Evolutionary conservation across 148 eudicot genomes (phyloP).

Genomic region (Euryodendron excelsum): DNA sequence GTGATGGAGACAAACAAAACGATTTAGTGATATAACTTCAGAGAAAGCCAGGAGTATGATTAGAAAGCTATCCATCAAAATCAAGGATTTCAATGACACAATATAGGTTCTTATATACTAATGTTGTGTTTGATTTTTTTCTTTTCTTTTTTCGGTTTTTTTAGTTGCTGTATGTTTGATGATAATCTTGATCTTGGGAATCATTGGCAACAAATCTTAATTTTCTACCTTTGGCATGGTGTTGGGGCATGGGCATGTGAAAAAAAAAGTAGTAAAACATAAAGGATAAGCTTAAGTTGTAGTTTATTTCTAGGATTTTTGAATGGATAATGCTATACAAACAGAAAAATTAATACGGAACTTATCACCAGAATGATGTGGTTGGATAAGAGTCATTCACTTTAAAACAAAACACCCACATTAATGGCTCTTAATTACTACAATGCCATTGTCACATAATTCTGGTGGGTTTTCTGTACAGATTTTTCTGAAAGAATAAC

Average conservation of each 20-base stretch:
- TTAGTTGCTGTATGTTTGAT: not conserved
- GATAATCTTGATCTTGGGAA: not conserved
- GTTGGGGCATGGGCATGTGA: not conserved
- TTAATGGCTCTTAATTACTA: too few species aligned
- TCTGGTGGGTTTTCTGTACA: not conserved
- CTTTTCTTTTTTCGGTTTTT: not conserved
- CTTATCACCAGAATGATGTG: too few species aligned
- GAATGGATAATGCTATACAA: too few species aligned
- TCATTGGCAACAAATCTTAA: not conserved
- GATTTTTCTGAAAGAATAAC: too few species aligned
- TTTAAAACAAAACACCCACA: too few species aligned
- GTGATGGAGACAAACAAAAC: not conserved
- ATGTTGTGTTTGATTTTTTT: not conserved
- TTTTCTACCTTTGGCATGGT: not conserved
- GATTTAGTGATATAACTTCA: not conserved
- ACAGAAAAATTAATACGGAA: too few species aligned
- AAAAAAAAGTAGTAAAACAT: not conserved
- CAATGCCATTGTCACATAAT: not conserved
- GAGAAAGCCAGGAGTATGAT: not conserved
- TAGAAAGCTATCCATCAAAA: not conserved
- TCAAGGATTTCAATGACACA: not conserved
- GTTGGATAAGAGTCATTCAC: too few species aligned
- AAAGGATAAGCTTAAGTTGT: not conserved
- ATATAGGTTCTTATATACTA: not conserved
- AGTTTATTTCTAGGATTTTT: too few species aligned